Conservation (phyloP, 371 early-diverging fungal genomes). For the Nematocida major region DNA sequence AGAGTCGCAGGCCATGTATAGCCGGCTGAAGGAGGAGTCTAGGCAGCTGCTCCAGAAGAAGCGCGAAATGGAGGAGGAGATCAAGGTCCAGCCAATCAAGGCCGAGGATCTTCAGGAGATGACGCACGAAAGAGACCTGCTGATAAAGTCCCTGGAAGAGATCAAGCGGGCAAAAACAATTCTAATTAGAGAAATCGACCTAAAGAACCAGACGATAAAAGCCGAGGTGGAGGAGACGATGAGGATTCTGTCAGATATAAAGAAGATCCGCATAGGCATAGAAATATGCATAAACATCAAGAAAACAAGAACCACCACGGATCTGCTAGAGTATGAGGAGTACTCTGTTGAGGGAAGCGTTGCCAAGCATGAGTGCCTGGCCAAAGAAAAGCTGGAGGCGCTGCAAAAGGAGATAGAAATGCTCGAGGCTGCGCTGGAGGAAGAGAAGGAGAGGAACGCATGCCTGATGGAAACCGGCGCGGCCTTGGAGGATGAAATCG, state of each 20-base stretch:
- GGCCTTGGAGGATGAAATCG: constrained; percentile 23
- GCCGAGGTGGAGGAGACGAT: constrained; percentile 51
- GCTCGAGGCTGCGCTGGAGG: constrained; percentile 46
- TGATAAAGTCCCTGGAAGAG: constrained; percentile 60
- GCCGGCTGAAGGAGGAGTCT: constrained; percentile 47
- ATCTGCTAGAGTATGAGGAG: constrained; percentile 32
- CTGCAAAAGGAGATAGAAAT: constrained; percentile 7
- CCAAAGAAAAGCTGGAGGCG: constrained; percentile 24
- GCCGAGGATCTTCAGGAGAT: constrained; percentile 73
- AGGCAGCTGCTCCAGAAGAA: constrained; percentile 28
- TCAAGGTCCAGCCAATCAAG: constrained; percentile 71
- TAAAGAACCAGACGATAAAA: constrained; percentile 43
- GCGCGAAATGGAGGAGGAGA: constrained; percentile 64
- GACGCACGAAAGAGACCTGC: constrained; percentile 67
- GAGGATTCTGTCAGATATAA: constrained; percentile 53
- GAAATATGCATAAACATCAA: constrained; percentile 38
- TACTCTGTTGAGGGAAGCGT: constrained; percentile 23
- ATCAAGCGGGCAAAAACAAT: constrained; percentile 60
- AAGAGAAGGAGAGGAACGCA: constrained; percentile 37
- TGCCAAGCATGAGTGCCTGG: constrained; percentile 28
- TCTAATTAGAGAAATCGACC: constrained; percentile 38
- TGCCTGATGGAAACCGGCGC: constrained; percentile 1
- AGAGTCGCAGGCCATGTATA: constrained; percentile 43
- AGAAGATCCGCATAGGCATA: constrained; percentile 21
- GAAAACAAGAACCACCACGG: constrained; percentile 33